Evolutionary conservation across 2,329 filamentous ascomycete genomes (phyloP).

Genomic region (Microdochium paspali): DNA sequence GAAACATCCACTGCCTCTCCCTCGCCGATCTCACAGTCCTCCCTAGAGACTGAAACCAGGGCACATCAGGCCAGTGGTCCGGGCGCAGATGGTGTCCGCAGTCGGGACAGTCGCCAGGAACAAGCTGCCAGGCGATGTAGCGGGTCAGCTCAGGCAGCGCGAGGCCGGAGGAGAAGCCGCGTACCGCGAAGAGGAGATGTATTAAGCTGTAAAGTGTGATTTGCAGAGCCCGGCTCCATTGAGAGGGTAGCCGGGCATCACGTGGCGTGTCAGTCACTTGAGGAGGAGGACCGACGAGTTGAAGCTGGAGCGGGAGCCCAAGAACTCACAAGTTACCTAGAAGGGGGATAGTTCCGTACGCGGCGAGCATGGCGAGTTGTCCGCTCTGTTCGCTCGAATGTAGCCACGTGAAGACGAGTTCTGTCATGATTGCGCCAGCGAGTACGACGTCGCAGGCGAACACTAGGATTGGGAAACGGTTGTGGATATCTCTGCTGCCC

Average conservation of each 20-base stretch:
- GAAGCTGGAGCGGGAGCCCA: no score
- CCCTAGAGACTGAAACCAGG: slow-evolving; percentile 9
- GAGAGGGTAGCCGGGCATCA: background rate
- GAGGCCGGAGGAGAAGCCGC: slow-evolving; percentile 28
- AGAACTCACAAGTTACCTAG: slow-evolving; percentile 27
- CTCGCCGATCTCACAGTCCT: background rate
- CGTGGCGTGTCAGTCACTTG: background rate
- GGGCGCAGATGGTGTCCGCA: slow-evolving; percentile 28
- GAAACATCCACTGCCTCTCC: slow-evolving; percentile 10
- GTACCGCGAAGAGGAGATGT: slow-evolving; percentile 25
- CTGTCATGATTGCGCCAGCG: slow-evolving; percentile 24
- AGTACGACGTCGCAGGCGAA: slow-evolving; percentile 26
- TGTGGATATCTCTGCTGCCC: slow-evolving; percentile 1
- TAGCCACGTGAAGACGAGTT: slow-evolving; percentile 31
- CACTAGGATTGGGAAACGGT: slow-evolving; percentile 22
- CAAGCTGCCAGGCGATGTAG: slow-evolving; percentile 26
- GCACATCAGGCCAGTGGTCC: slow-evolving; percentile 9
- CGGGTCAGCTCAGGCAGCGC: slow-evolving; percentile 27
- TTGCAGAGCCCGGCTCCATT: no score
- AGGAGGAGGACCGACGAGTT: background rate
- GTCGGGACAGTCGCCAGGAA: slow-evolving; percentile 29
- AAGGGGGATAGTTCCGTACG: slow-evolving; percentile 31
- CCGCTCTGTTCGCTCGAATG: slow-evolving; percentile 11
- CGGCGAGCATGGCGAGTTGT: slow-evolving; percentile 28
- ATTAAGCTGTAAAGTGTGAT: slow-evolving; percentile 17